These are phyloP conservation scores for Xerocomus spinulosus DNA, from an alignment of 768 basidiomycete genomes.

Conservation along the genomic window DNA sequence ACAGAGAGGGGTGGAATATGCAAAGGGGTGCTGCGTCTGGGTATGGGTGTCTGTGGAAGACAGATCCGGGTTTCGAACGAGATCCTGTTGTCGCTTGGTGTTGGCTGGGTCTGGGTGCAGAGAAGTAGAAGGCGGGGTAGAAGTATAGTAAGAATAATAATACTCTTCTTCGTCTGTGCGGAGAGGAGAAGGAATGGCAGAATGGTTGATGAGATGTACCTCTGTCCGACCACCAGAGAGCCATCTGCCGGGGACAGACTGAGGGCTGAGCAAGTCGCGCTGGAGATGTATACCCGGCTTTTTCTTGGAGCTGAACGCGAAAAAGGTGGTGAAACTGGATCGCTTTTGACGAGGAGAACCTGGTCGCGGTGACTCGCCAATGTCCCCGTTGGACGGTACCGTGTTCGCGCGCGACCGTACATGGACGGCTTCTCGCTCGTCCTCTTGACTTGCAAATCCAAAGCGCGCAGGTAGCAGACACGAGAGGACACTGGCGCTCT, in stretches of 20 bases:
- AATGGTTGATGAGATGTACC: slow-evolving; percentile 9
- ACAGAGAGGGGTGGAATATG: slow-evolving; percentile 34
- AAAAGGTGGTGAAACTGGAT: slow-evolving; percentile 36
- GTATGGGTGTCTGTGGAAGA: slow-evolving; percentile 18
- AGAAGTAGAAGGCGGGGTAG: slow-evolving; percentile 20
- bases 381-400: slow-evolving; percentile 41
- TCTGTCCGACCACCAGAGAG: slow-evolving; percentile 4
- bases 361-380: slow-evolving; percentile 58
- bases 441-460: slow-evolving; percentile 21
- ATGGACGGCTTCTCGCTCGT: slow-evolving; percentile 11
- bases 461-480: slow-evolving; percentile 38
- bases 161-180: slow-evolving; percentile 41
- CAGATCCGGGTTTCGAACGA: slow-evolving; percentile 13
- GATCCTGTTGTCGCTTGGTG: slow-evolving; percentile 16
- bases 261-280: slow-evolving; percentile 4
- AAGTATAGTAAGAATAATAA: slow-evolving; percentile 49
- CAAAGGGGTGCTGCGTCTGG: slow-evolving; percentile 48
- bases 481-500: slow-evolving; percentile 28
- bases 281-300: slow-evolving; percentile 13
- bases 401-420: slow-evolving; percentile 34
- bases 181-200: slow-evolving; percentile 19
- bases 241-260: slow-evolving; percentile 18
- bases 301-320: slow-evolving; percentile 27
- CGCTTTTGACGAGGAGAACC: slow-evolving; percentile 32
- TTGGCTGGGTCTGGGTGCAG: slow-evolving; percentile 14